Evolutionary conservation across 2,329 filamentous ascomycete species (phyloP).

Genomic region (Pseudopyricularia javanii): DNA sequence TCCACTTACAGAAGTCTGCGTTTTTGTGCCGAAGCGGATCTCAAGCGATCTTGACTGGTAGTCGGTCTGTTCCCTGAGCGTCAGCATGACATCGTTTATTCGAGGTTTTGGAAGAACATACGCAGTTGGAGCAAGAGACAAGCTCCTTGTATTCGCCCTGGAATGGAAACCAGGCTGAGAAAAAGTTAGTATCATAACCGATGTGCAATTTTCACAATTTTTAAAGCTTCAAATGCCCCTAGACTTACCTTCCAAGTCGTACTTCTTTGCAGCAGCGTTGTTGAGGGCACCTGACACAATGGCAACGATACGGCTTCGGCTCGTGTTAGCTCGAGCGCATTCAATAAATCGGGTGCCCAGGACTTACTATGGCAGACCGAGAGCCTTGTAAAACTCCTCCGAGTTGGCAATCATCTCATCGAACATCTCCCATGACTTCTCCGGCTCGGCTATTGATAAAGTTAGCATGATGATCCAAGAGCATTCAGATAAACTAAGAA

Average conservation of each 20-base stretch:
- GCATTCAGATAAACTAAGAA: background rate
- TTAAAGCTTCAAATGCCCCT: background rate
- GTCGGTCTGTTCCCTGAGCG: background rate
- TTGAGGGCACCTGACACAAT: conserved; percentile 96
- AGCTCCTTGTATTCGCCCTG: conserved; percentile 98
- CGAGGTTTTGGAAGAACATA: background rate
- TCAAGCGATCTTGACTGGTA: conserved; percentile 87
- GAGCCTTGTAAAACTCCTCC: conserved; percentile 88
- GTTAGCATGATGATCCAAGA: conserved; percentile 7
- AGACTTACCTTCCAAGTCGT: conserved; percentile 92
- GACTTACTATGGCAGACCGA: conserved; percentile 62
- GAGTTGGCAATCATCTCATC: conserved; percentile 85
- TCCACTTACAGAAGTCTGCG: conserved; percentile 40
- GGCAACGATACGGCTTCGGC: conserved; percentile 55
- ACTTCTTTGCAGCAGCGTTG: conserved; percentile 79
- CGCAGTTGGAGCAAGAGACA: conserved; percentile 91
- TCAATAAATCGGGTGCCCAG: background rate
- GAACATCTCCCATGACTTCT: conserved; percentile 86
- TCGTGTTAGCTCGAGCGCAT: background rate
- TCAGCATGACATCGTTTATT: background rate
- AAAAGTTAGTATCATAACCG: background rate
- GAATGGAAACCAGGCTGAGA: conserved; percentile 70
- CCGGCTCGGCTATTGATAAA: conserved; percentile 69
- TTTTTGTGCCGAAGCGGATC: conserved; percentile 83
- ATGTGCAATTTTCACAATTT: background rate